A percentile compares a stretch with the other conserved stretches of the same genome.
phyloP scores from a whole-genome alignment of 2,329 filamentous ascomycete genomes.

The Aschersonia sp. region DNA sequence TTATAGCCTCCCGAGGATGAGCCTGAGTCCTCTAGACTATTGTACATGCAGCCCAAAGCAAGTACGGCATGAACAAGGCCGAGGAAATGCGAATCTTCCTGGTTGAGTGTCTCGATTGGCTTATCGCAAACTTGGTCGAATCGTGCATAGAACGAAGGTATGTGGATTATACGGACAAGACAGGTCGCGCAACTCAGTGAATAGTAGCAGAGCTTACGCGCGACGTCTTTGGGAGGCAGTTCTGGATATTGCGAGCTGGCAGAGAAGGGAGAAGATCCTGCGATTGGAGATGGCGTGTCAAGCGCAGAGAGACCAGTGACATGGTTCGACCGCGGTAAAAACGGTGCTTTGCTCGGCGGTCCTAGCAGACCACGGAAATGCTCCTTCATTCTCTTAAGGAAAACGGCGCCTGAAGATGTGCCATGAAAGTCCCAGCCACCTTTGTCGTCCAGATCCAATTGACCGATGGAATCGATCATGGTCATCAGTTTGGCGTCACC shows the following conservation, averaged over 20 bases:
- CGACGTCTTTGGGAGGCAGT: constrained; percentile 50
- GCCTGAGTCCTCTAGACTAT: constrained; percentile 38
- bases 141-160: constrained; percentile 65
- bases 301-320: constrained; percentile 39
- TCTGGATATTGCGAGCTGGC: constrained; percentile 42
- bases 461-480: constrained; percentile 88
- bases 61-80: constrained; percentile 57
- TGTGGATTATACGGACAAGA: constrained; percentile 57
- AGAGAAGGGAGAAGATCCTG: constrained; percentile 44
- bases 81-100: constrained; percentile 54
- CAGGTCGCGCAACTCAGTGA: constrained; percentile 43
- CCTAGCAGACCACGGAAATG: constrained; percentile 70
- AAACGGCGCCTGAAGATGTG: constrained; percentile 80
- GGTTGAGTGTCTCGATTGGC: constrained; percentile 44
- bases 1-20: constrained; percentile 33
- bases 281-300: constrained; percentile 53
- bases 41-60: constrained; percentile 60
- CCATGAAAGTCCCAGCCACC: constrained; percentile 94
- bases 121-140: constrained; percentile 67
- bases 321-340: constrained; percentile 37
- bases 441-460: constrained; percentile 79
- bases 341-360: constrained; percentile 43
- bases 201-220: constrained; percentile 37
- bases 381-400: constrained; percentile 73
- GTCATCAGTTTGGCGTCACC: constrained; percentile 69